Conservation (phyloP, 1,139 yeast species). For the Protomyces arabidopsidicola region DNA sequence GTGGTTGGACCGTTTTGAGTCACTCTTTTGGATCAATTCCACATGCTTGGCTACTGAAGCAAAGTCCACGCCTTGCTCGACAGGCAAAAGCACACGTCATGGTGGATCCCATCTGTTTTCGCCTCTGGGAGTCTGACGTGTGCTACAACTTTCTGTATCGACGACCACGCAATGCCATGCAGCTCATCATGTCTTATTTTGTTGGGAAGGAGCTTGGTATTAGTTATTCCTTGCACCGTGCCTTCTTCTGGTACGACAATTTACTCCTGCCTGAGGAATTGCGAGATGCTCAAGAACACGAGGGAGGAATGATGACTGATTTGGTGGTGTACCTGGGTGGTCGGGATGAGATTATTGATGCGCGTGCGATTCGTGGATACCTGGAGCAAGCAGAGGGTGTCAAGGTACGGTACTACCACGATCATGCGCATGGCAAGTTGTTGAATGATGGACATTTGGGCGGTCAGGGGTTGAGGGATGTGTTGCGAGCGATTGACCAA, state of each 20-base stretch:
- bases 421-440: conserved; percentile 13
- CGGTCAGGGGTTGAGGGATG: conserved; percentile 2
- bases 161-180: conserved; percentile 23
- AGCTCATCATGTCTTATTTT: conserved; percentile 20
- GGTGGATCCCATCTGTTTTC: conserved; percentile 27
- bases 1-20: conserved; percentile 19
- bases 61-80: background rate
- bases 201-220: conserved; percentile 26
- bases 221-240: conserved; percentile 23
- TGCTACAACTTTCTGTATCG: conserved; percentile 27
- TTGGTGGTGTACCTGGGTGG: conserved; percentile 10
- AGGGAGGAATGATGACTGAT: background rate
- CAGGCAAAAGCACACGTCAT: conserved; percentile 1
- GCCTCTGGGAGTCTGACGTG: conserved; percentile 22
- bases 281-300: background rate
- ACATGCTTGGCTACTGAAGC: conserved; percentile 20
- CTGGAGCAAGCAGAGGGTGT: background rate
- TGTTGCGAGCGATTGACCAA: background rate
- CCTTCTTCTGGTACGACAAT: conserved; percentile 28
- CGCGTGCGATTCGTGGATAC: conserved; percentile 1
- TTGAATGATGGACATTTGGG: background rate
- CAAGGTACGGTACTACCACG: background rate
- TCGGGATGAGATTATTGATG: conserved; percentile 7
- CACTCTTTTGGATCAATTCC: conserved; percentile 27
- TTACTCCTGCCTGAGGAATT: conserved; percentile 24